Base-by-base conservation (phyloP, 192 early-diverging fungal genomes). In the Backusella mclennaniae region DNA sequence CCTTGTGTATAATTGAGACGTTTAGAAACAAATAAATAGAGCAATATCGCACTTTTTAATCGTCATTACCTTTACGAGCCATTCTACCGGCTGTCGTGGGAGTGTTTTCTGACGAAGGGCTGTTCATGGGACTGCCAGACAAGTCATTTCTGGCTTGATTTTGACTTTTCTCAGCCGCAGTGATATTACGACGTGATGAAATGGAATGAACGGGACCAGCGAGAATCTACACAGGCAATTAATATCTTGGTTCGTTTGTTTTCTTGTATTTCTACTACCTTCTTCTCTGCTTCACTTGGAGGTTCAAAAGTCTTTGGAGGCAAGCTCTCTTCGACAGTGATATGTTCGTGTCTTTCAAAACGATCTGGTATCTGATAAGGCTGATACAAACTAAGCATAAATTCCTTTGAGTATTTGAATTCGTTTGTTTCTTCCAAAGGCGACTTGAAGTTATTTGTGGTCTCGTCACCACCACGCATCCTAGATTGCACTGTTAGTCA, bases 381-480 rank as follows among this genome's bases (percentile, higher is more conserved):
- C 36, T 84, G 89, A 81, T 89, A 94, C 44, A 94, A 80, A 19
- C 87, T 88, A 12, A 94, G 82, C 92, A 94, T 93, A 44, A 86
- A 84, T 44, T 93, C 93, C 67, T 90, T 91, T 15, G 91, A 89
- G 82, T 92, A 94, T 84, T 87, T 89, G 76, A 87, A 90, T 15
- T 89, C 83, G 36, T 87, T 87, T 23, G 41, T 42, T 68, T 77
- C 73, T 29, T 80, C 70, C 41, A 69, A 71, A 23, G 75, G 67
- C 21, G 70, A 71, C 70, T 29, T 44, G 70, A 71, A 49, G 42
- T 33, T 71, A 8, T 49, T 49, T 31, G 33, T 52, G 17, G 7
- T 46, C n/a, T 71, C 66, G 33, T 70, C 77, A 53, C 52, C 69
- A 29, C 78, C 78, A 73, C 77, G 77, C 79, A 80, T 77, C 82